A percentile compares a stretch with the other conserved stretches of the same genome.
Conservation (phyloP, 371 early-diverging fungal genomes). For the Dichotomocladium elegans region DNA sequence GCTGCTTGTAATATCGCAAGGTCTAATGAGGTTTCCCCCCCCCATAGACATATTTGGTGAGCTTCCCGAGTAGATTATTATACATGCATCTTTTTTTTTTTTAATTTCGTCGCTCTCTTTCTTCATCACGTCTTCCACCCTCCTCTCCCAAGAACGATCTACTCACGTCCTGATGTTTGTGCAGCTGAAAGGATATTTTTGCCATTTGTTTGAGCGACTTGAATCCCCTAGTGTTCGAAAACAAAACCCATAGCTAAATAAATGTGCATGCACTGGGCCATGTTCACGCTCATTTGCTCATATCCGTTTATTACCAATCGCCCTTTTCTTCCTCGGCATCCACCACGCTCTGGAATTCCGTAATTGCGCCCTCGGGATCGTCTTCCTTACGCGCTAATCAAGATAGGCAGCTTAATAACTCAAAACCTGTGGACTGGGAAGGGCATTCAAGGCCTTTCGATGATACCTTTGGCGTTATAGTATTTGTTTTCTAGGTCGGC, state of each 20-base stretch:
- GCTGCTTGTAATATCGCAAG: slow-evolving; percentile 67
- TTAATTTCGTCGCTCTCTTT: background rate
- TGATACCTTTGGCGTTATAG: slow-evolving; percentile 88
- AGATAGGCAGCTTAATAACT: too few relatives aligned
- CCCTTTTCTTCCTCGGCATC: slow-evolving; percentile 80
- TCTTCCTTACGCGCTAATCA: slow-evolving; percentile 72
- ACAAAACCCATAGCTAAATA: too few relatives aligned
- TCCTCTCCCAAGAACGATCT: too few relatives aligned
- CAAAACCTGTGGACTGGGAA: background rate
- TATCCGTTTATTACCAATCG: slow-evolving; percentile 62
- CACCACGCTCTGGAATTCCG: slow-evolving; percentile 79
- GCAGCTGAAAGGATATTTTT: slow-evolving; percentile 76
- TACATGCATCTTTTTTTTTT: too few relatives aligned
- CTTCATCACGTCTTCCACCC: too few relatives aligned
- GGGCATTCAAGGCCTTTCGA: background rate
- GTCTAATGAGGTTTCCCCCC: slow-evolving; percentile 45
- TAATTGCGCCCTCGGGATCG: slow-evolving; percentile 72
- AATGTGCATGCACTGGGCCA: background rate
- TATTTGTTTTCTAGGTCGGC: slow-evolving; percentile 92
- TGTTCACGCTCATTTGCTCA: background rate
- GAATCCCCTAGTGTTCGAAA: slow-evolving; percentile 73
- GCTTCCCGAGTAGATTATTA: too few relatives aligned
- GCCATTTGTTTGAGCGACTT: slow-evolving; percentile 93
- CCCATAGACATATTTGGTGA: too few relatives aligned
- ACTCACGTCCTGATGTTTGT: slow-evolving; percentile 60